Evolutionary conservation across 2,329 filamentous ascomycete genomes (phyloP).

Genomic region (Clonostachys solani): DNA sequence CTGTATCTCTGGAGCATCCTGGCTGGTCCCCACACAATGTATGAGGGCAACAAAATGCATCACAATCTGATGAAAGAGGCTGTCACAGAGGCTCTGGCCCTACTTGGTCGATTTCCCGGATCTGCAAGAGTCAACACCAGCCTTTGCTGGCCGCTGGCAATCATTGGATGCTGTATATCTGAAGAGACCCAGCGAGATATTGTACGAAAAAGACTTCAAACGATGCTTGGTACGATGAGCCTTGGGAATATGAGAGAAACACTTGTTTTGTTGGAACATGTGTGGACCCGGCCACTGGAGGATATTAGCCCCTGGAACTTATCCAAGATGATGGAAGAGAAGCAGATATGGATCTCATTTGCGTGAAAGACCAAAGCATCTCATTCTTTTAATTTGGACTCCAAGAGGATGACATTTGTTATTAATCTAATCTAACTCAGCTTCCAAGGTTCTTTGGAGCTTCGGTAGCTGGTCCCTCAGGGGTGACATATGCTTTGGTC

Average conservation of each 20-base stretch:
- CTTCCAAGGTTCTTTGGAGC: conserved; percentile 36
- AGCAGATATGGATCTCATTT: conserved; percentile 34
- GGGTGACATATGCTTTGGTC: conserved; percentile 45
- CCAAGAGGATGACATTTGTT: too few relatives aligned
- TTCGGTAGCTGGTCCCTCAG: conserved; percentile 7
- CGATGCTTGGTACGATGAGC: conserved; percentile 19
- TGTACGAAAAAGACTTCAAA: conserved; percentile 14
- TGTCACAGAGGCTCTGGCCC: conserved; percentile 6
- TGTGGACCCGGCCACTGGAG: conserved; percentile 20
- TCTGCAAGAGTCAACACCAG: conserved; percentile 15
- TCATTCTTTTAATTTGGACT: too few relatives aligned
- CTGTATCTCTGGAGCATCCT: conserved; percentile 18
- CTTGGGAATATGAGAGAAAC: conserved; percentile 30
- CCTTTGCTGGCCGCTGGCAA: conserved; percentile 15
- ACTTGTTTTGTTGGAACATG: conserved; percentile 21
- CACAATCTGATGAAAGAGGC: conserved; percentile 1
- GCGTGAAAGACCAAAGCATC: conserved; percentile 11
- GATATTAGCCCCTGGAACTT: conserved; percentile 25
- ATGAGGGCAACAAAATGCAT: too few relatives aligned
- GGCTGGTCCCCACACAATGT: not conserved
- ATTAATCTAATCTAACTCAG: too few relatives aligned
- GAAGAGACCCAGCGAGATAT: conserved; percentile 22
- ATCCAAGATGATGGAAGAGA: conserved; percentile 28
- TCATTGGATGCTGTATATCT: conserved; percentile 13
- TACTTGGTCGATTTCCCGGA: conserved; percentile 10